These are phyloP conservation scores for Huntiella bhutanensis DNA, from an alignment of 2,329 filamentous ascomycete species.

Conservation along the genomic window DNA sequence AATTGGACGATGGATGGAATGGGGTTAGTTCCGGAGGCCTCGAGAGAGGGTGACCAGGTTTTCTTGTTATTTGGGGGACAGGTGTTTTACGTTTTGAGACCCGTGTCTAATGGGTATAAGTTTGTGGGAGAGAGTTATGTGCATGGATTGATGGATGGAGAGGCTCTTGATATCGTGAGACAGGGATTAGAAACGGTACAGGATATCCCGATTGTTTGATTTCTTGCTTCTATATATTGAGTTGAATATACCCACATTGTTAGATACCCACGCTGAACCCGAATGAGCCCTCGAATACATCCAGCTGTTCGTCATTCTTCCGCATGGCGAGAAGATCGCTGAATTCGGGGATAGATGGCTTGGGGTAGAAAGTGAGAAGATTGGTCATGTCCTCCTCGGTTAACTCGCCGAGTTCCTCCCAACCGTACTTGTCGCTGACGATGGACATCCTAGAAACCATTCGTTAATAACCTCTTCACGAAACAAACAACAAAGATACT, in stretches of 20 bases:
- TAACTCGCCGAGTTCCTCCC: slow-evolving; percentile 71
- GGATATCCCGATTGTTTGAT: slow-evolving; percentile 9
- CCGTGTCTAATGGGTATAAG: slow-evolving; percentile 11
- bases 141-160: slow-evolving; percentile 16
- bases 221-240: background rate
- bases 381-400: slow-evolving; percentile 68
- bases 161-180: slow-evolving; percentile 13
- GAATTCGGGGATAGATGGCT: slow-evolving; percentile 34
- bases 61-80: slow-evolving; percentile 14
- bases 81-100: slow-evolving; percentile 13
- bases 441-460: slow-evolving; percentile 56
- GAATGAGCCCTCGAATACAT: slow-evolving; percentile 40
- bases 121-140: slow-evolving; percentile 16
- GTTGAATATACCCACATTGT: background rate
- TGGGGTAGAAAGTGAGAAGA: slow-evolving; percentile 55
- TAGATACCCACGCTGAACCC: slow-evolving; percentile 33
- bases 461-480: slow-evolving; percentile 7
- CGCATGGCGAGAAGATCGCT: slow-evolving; percentile 37
- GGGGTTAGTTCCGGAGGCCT: slow-evolving; percentile 11
- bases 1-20: slow-evolving; percentile 12
- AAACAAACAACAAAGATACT: slow-evolving; percentile 15
- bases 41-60: slow-evolving; percentile 13
- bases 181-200: slow-evolving; percentile 10
- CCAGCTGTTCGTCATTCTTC: slow-evolving; percentile 25
- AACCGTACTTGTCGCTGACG: slow-evolving; percentile 71